These are phyloP conservation scores for Fomitopsis pulvina DNA, from an alignment of 768 basidiomycete genomes.

Conservation along the genomic window DNA sequence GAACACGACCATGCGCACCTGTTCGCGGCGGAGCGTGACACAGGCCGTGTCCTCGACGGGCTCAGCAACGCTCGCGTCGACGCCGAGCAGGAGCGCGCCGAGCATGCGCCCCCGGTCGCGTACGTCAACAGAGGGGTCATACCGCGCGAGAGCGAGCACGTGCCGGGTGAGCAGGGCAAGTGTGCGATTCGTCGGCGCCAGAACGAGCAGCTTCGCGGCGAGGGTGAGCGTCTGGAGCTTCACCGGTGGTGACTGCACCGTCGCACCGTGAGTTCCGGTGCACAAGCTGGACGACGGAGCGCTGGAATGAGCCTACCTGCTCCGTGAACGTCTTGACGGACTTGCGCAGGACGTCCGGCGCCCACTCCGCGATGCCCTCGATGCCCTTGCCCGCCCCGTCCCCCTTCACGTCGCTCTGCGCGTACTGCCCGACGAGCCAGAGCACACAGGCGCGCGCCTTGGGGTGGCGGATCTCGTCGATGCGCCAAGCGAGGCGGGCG, in stretches of 20 bases:
- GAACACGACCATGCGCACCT: conserved; percentile 73
- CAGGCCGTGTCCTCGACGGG: conserved; percentile 39
- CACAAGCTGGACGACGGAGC: neutral
- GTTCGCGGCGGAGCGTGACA: conserved; percentile 76
- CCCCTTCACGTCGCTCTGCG: conserved; percentile 37
- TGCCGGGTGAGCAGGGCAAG: conserved; percentile 58
- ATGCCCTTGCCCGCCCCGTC: conserved; percentile 26
- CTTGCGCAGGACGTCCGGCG: conserved; percentile 85
- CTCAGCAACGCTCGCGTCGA: conserved; percentile 22
- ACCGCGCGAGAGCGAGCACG: conserved; percentile 78
- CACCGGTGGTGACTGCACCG: conserved; percentile 47
- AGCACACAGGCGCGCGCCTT: conserved; percentile 82
- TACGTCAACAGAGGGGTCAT: conserved; percentile 85
- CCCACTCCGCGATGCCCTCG: conserved; percentile 68
- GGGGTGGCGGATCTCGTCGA: conserved; percentile 75
- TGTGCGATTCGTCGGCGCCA: conserved; percentile 48
- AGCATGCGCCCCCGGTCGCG: conserved; percentile 86
- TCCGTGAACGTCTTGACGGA: conserved; percentile 61
- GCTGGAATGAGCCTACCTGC: conserved; percentile 43
- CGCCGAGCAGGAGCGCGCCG: conserved; percentile 56
- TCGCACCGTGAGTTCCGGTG: neutral
- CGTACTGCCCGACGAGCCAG: conserved; percentile 92
- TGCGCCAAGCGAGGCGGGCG: conserved; percentile 65
- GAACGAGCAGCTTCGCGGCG: conserved; percentile 76
- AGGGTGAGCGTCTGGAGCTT: conserved; percentile 84